Evolutionary conservation across 2,329 filamentous ascomycete genomes (phyloP), one percentile per base, ranked within the genome.

Genomic region (Fusarium piperis): DNA sequence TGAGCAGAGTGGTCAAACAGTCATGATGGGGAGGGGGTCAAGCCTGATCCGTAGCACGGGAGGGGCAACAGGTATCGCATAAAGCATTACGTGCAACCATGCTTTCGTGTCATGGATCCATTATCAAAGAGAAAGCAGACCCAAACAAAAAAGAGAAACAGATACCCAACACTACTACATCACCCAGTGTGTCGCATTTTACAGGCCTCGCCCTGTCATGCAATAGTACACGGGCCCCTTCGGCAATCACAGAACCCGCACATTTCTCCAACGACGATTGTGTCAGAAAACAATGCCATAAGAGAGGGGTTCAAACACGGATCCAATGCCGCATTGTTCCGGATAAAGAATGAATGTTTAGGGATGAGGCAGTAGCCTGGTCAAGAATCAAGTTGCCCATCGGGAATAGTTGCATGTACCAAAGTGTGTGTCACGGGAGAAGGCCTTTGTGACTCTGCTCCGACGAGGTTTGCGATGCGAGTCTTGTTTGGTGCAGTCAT

Each of bases 121-220:
- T n/a, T n/a, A 28, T 44, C 26, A 26, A 52, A 44, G 44, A n/a
- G 18, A 36, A 55, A 38, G 26, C n/a, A 13, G 38, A 32, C 23
- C 26, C 36, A 66, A 62, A 26, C 56, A 52, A 38, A 59, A 68
- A 71, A 55, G 23, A 36, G 52, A 55, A 23, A 55, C 52, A 51
- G 56, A 71, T 71, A 71, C 69, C 69, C 68, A 51, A 55, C 11
- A 30, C 8, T 32, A 62, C 28, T 39, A 61, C 26, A 32, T 57
- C 28, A 52, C 12, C 23, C 38, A 36, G 56, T 48, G 30, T 65
- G 41, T 53, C 35, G n/a, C 39, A 39, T 51, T 41, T 59, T 28
- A 16, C 20, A 41, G 16, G 16, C 32, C 44, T 20, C 44, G 30
- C 15, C 46, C 39, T 62, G 12, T 32, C 6, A 20, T 30, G 41